These are phyloP conservation scores for Boeremia lycopersici DNA, from an alignment of 2,329 filamentous ascomycete species.

Conservation along the genomic window DNA sequence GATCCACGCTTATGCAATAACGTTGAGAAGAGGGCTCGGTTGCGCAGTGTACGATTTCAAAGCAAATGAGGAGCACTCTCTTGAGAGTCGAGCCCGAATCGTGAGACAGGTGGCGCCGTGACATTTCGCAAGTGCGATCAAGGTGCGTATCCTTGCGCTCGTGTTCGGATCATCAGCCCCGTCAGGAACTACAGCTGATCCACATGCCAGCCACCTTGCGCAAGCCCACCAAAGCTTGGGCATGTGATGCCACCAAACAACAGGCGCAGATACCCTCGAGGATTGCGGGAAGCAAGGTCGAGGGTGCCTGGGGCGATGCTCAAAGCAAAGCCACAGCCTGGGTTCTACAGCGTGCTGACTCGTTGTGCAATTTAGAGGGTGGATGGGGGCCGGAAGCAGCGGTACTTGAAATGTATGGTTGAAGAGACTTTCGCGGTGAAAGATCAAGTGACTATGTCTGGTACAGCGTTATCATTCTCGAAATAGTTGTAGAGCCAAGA, in stretches of 20 bases:
- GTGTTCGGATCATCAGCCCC: conserved; percentile 28
- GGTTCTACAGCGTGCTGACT: conserved; percentile 27
- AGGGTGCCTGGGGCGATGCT: conserved; percentile 45
- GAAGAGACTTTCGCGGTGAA: conserved; percentile 9
- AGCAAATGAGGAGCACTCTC: conserved; percentile 25
- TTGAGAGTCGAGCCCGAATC: conserved; percentile 17
- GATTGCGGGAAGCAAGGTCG: conserved; percentile 48
- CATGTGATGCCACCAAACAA: conserved; percentile 9
- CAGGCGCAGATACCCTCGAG: conserved; percentile 33
- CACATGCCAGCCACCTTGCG: conserved; percentile 20
- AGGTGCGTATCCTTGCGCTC: conserved; percentile 20
- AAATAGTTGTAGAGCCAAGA: not conserved
- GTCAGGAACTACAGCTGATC: conserved; percentile 15
- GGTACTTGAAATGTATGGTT: not conserved
- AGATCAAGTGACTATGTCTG: conserved; percentile 6
- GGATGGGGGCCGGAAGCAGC: not conserved
- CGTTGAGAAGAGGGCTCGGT: conserved; percentile 43
- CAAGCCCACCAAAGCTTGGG: not conserved
- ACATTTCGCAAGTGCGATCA: conserved; percentile 19
- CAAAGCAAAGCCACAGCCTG: conserved; percentile 27
- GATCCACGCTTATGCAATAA: conserved; percentile 48
- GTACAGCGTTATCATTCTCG: not conserved
- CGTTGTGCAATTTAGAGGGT: not conserved
- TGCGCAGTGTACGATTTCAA: conserved; percentile 43
- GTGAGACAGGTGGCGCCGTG: conserved; percentile 31